phyloP scores from a whole-genome alignment of 2,329 filamentous ascomycete genomes.

The Periconia macrospinosa region DNA sequence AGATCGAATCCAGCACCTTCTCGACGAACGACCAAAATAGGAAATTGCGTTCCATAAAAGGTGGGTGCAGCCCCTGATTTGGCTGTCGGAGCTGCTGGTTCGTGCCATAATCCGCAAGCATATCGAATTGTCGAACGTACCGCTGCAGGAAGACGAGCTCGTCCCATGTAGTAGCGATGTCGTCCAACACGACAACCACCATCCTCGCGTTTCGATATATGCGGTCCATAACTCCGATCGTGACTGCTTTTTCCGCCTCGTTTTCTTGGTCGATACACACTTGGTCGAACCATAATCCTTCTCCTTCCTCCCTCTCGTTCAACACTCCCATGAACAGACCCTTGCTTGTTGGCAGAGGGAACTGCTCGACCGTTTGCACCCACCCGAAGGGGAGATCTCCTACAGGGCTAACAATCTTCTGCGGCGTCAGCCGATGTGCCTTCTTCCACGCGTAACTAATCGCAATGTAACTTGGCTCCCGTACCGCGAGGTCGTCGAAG shows the following conservation, averaged over 20 bases:
- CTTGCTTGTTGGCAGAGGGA: constrained; percentile 42
- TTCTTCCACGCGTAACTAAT: constrained; percentile 48
- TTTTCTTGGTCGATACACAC: constrained; percentile 48
- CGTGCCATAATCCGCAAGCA: constrained; percentile 23
- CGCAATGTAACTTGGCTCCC: constrained; percentile 46
- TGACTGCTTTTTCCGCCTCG: constrained; percentile 42
- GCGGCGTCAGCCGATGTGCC: constrained; percentile 25
- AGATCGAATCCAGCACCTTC: constrained; percentile 44
- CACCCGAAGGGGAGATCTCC: constrained; percentile 39
- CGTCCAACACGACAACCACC: constrained; percentile 47
- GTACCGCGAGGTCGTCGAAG: constrained; percentile 24
- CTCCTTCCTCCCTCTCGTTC: constrained; percentile 38
- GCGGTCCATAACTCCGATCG: constrained; percentile 46
- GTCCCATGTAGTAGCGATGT: constrained; percentile 38
- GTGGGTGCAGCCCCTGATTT: constrained; percentile 21
- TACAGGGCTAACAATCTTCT: constrained; percentile 23
- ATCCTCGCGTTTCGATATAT: constrained; percentile 47
- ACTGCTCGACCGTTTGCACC: constrained; percentile 37
- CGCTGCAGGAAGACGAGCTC: constrained; percentile 42
- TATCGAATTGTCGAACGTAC: constrained; percentile 43
- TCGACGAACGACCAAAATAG: constrained; percentile 31
- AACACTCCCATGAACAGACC: constrained; percentile 47
- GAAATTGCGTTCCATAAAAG: constrained; percentile 31
- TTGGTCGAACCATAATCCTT: constrained; percentile 51
- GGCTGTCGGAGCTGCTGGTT: constrained; percentile 7